Base-by-base conservation (phyloP, 116 monocot genomes). In the Dioscorea cayenensis region DNA sequence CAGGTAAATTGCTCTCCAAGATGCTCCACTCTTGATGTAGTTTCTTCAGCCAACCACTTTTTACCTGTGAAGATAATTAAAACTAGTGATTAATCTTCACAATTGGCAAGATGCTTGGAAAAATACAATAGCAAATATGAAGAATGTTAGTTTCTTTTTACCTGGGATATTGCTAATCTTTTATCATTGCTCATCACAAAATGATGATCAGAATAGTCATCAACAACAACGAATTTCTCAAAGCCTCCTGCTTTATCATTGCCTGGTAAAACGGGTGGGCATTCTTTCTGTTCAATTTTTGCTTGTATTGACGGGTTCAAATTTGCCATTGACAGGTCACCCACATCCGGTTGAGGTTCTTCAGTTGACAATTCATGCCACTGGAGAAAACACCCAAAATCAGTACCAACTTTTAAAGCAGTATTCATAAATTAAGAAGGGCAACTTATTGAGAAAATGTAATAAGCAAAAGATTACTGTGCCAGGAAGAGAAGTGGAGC, bases 11-110 rank as follows among this genome's bases (percentile, higher is more conserved):
- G 69, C 81, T 81, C 77, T 75, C 76, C 37, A 95, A 69, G 32
- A 91, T 81, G 74, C 63, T 79, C 95, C 95, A 95, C 84, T 95
- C 95, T 75, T 86, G 82, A 60, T 95, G 88, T 19, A 95, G 62
- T 73, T 84, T 95, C 68, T 84, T 91, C 68, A 84, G 60, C 91
- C 91, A 90, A 79, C 72, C 68, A 77, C 78, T 86, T 76, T 62
- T 73, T 28, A 77, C 73, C 90, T 86, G 78, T 63, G 35, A 50
- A 81, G 17, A 36, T 51, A 7, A 27, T 21, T 61, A 55, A n/a
- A 67, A 16, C 58, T 12, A 55, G 13, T 38, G 50, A 20, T 49
- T 14, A 63, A 67, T 25, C 60, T 35, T 63, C 35, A 27, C 27
- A 67, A 67, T 8, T 60, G 28, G 61, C 27, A 63, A 36, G 21